phyloP scores from a whole-genome alignment of 495 filamentous ascomycete genomes.

The Xylaria intraflava region DNA sequence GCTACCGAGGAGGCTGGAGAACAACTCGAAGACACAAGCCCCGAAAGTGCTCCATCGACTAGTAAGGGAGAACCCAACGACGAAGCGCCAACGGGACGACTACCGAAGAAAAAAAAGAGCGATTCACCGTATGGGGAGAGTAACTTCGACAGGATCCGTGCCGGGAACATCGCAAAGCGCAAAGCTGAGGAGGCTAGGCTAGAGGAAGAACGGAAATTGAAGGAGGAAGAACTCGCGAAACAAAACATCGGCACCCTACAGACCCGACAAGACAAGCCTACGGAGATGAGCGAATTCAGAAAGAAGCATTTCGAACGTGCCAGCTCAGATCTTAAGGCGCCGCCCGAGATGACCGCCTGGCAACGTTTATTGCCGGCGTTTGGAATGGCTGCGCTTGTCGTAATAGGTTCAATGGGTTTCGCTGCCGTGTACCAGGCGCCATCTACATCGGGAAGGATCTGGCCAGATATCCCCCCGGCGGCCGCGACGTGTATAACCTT shows the following conservation, averaged over 20 bases:
- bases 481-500: conserved; percentile 68
- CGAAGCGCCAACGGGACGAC: conserved; percentile 16
- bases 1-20: conserved; percentile 13
- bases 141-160: conserved; percentile 44
- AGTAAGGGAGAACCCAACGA: conserved; percentile 27
- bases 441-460: conserved; percentile 50
- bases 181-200: conserved; percentile 28
- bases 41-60: conserved; percentile 38
- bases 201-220: conserved; percentile 40
- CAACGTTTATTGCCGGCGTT: conserved; percentile 62
- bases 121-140: conserved; percentile 41
- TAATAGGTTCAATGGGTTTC: conserved; percentile 48
- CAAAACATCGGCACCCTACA: conserved; percentile 48
- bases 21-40: conserved; percentile 9
- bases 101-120: conserved; percentile 12
- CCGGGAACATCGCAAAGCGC: conserved; percentile 34
- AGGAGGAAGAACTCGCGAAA: conserved; percentile 48
- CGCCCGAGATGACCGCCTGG: conserved; percentile 42
- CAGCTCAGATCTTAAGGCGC: conserved; percentile 37
- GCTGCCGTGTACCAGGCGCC: conserved; percentile 60
- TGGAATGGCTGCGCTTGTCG: conserved; percentile 46
- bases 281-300: conserved; percentile 30
- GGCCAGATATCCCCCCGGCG: conserved; percentile 68
- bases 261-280: conserved; percentile 21
- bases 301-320: conserved; percentile 30